phyloP scores from a whole-genome alignment of 2,329 filamentous ascomycete species.

The Colletotrichum viniferum region DNA sequence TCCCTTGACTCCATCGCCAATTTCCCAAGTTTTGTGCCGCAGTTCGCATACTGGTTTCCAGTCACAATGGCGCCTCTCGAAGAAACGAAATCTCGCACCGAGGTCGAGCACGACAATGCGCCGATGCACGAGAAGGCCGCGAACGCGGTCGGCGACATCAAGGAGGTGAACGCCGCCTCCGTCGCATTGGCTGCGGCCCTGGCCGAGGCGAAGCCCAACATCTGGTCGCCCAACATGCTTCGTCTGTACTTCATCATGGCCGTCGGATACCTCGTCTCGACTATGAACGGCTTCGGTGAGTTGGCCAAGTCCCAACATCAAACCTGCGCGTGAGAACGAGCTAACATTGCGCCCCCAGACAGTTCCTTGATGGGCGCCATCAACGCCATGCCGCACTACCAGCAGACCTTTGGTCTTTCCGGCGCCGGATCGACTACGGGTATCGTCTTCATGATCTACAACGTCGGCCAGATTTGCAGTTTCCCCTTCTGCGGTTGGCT shows the following conservation, averaged over 20 bases:
- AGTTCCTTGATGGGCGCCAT: constrained; percentile 41
- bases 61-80: constrained; percentile 11
- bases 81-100: constrained; percentile 1
- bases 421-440: constrained; percentile 50
- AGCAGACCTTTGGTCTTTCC: constrained; percentile 45
- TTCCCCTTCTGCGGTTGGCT: constrained; percentile 53
- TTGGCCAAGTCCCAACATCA: neutral
- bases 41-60: neutral
- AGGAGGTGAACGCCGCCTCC: constrained; percentile 39
- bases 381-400: constrained; percentile 52
- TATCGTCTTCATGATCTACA: constrained; percentile 49
- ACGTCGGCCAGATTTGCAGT: constrained; percentile 51
- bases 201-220: constrained; percentile 36
- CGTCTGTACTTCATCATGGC: constrained; percentile 30
- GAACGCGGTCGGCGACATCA: constrained; percentile 26
- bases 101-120: constrained; percentile 15
- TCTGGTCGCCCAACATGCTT: constrained; percentile 37
- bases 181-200: constrained; percentile 37
- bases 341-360: constrained; percentile 36
- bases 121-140: constrained; percentile 8
- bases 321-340: neutral
- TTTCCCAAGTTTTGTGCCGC: neutral
- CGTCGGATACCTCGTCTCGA: constrained; percentile 30
- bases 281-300: constrained; percentile 34
- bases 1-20: neutral